Base-by-base conservation (phyloP, 768 basidiomycete genomes). In the Amanita thiersii region DNA sequence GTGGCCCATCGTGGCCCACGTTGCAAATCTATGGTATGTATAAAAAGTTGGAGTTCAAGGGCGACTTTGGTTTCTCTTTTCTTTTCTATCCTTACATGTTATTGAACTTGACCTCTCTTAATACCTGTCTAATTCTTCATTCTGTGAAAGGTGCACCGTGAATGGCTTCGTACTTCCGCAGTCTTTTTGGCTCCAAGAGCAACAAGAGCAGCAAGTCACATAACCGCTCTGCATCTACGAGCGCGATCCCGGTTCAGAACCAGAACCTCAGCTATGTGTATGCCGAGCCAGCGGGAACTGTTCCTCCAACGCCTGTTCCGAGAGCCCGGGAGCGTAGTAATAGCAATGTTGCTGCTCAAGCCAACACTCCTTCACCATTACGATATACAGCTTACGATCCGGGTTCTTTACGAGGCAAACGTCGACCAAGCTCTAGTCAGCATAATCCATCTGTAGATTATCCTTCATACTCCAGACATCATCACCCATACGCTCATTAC, bases 181-280 rank as follows among this genome's bases (percentile, higher is more conserved):
- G 19, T 24, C 39, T 46, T 20, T 46, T 46, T 29, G 15, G 44
- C 14, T 37, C 36, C 17, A 15, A 28, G 28, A 24, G 37, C 23
- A 34, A 39, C 23, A n/a, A n/a, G n/a, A 39, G 46, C 21, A 37
- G 28, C 40, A 74, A 65, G 55, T 55, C 68, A 26, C 68, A 72
- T 47, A 55, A 52, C 36, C 70, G 69, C 21, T 68, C 73, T 14
- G 57, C 56, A 23, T 68, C 73, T 15, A 48, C 64, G 11, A 53
- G 68, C 5, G 53, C 60, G n/a, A 49, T 52, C 7, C 50, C 54
- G 3, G 46, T 51, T 5, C 48, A 46, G 11, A 55, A 57, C 35
- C 48, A 46, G 11, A 55, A 57, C 35, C 56, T 66, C 4, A 63
- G 56, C 36, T 66, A 70, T 47, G 65, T 71, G 49, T 70, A 72